Conservation (phyloP, 257 asterid species). For the Nicotiana knightiana region DNA sequence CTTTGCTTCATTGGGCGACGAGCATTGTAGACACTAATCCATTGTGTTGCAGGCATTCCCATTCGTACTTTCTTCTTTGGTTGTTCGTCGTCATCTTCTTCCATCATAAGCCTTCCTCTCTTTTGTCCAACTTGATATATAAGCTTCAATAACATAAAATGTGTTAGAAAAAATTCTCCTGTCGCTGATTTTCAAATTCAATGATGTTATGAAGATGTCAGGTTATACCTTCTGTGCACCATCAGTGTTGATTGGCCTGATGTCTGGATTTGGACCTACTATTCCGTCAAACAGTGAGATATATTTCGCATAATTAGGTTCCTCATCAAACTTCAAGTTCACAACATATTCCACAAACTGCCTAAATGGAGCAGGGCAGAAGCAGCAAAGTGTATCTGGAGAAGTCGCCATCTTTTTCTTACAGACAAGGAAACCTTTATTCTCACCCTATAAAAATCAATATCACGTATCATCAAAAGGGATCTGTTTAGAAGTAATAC, state of each 20-base stretch:
- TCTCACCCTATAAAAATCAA: conserved; percentile 38
- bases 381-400: conserved; percentile 45
- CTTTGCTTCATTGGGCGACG: conserved; percentile 58
- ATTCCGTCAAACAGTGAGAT: conserved; percentile 49
- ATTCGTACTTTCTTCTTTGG: conserved; percentile 48
- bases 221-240: conserved; percentile 51
- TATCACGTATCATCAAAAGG: conserved; percentile 2
- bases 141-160: conserved; percentile 23
- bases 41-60: conserved; percentile 56
- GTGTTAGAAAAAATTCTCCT: background rate
- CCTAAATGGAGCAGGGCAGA: conserved; percentile 46
- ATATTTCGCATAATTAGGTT: conserved; percentile 47
- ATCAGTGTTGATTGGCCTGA: conserved; percentile 51
- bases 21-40: conserved; percentile 57
- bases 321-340: conserved; percentile 51
- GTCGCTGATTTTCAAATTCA: background rate
- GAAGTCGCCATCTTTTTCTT: conserved; percentile 57
- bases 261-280: conserved; percentile 44
- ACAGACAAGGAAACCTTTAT: conserved; percentile 51
- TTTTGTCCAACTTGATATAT: conserved; percentile 50
- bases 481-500: background rate
- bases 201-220: background rate
- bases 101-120: conserved; percentile 44
- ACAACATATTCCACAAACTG: conserved; percentile 44
- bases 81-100: conserved; percentile 37